Evolutionary conservation across 2,329 filamentous ascomycete species (phyloP).

Genomic region (Pleomassaria siparia): DNA sequence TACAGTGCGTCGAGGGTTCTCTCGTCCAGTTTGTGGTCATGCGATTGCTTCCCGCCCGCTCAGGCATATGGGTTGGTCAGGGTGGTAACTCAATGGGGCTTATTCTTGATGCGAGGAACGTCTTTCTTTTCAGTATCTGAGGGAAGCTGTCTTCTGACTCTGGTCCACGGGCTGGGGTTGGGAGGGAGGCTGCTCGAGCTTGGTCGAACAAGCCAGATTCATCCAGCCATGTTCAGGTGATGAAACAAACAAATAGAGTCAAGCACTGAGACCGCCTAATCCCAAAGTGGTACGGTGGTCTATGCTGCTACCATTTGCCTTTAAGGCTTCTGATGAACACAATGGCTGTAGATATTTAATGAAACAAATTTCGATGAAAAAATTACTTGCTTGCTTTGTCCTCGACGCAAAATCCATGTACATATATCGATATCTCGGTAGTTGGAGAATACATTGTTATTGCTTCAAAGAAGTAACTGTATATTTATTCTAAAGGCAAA

Average conservation of each 20-base stretch:
- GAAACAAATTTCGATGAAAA: no score
- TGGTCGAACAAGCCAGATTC: constrained; percentile 71
- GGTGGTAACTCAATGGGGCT: constrained; percentile 99
- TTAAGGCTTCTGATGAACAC: constrained; percentile 52
- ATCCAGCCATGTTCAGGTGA: constrained; percentile 66
- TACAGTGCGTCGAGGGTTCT: constrained; percentile 54
- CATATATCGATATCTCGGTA: no score
- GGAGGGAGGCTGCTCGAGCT: constrained; percentile 50
- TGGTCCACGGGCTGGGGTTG: constrained; percentile 11
- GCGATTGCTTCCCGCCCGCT: constrained; percentile 73
- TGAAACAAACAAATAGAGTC: constrained; percentile 96
- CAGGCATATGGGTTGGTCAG: constrained; percentile 37
- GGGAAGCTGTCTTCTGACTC: constrained; percentile 34
- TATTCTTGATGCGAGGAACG: constrained; percentile 99
- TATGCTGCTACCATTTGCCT: constrained; percentile 45
- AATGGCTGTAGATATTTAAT: constrained; percentile 32
- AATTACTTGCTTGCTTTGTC: no score
- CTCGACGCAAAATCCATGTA: no score
- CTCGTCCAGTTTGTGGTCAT: constrained; percentile 97
- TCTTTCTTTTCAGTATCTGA: constrained; percentile 48
- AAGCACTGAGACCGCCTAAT: constrained; percentile 79
- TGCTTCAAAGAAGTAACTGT: background rate
- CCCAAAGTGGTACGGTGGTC: constrained; percentile 49
- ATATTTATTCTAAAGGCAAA: constrained; percentile 1
- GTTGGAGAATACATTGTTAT: no score